Base-by-base conservation (phyloP, 140 eudicot species). In the Flaveria floridana region DNA sequence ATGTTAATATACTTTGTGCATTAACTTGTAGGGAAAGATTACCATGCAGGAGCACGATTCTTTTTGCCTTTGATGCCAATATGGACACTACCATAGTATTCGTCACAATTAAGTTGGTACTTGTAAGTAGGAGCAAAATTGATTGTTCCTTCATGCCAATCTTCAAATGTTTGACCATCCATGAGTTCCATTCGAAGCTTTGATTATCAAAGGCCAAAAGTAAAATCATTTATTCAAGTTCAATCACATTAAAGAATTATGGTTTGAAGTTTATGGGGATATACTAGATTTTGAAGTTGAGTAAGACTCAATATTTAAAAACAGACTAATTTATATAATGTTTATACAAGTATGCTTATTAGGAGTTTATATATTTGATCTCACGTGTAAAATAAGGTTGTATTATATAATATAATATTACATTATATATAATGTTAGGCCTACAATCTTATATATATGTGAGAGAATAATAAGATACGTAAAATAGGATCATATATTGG, bases 21-120 rank as follows among this genome's bases (percentile, higher is more conserved):
- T 7, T 39, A 76, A 39, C 7, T 23, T 12, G 68, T 63, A 12
- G 7, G 59, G 57, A 37, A 57, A 65, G 34, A 18, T 59, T 84
- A 89, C 96, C 96, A 89, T 59, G 96, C 96, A 4, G 96, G 96
- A 75, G 88, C 82, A 42, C 96, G 95, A 50, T 89, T 86, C 89
- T 89, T 89, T 76, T 86, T 80, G 73, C 71, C 79, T 68, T 78
- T 89, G 21, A 77, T 80, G 57, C 48, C 57, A 73, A 74, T 68
- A 51, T 63, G 58, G 57, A 41, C 68, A 52, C 78, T 51, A 41
- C 91, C 91, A 76, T 82, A 86, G 65, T 89, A 89, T 34, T 79
- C 84, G 47, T 87, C 87, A n/a, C 86, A 80, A 76, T 74, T 79
- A 0, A 69, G 82, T 42, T 73, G 52, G 72, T 86, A 89, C 72